Percentiles rank a stretch among this genome's conserved stretches.
These are phyloP conservation scores for Xylaria sp. DNA, from an alignment of 2,329 filamentous ascomycete species.

Conservation along the genomic window DNA sequence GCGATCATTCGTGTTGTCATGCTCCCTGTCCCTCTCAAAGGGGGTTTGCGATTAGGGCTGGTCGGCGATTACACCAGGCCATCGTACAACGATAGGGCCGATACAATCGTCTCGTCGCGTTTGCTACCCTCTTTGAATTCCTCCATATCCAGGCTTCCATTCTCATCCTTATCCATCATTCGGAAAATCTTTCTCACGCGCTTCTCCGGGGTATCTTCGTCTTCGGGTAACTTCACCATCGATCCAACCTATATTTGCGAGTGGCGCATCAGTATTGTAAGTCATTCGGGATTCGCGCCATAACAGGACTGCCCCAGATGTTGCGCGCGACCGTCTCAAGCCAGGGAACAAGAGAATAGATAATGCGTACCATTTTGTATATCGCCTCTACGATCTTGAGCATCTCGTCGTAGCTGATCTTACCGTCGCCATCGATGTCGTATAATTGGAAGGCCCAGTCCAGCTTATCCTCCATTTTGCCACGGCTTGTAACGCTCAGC, in stretches of 20 bases:
- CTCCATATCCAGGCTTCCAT: slow-evolving; percentile 90
- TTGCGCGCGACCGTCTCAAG: background rate
- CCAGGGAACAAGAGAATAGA: background rate
- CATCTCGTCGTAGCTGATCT: slow-evolving; percentile 99
- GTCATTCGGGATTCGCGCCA: background rate
- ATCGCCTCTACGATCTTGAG: slow-evolving; percentile 97
- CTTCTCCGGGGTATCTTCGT: slow-evolving; percentile 98
- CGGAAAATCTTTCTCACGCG: slow-evolving; percentile 96
- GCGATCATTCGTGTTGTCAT: too few relatives aligned
- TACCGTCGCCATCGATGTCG: slow-evolving; percentile 97
- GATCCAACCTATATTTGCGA: slow-evolving; percentile 68
- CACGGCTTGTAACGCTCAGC: slow-evolving; percentile 89
- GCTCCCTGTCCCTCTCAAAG: background rate
- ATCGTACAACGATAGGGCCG: slow-evolving; percentile 91
- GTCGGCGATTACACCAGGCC: slow-evolving; percentile 64
- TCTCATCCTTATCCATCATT: slow-evolving; percentile 99
- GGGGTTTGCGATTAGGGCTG: slow-evolving; percentile 8
- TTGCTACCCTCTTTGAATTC: slow-evolving; percentile 99
- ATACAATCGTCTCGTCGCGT: slow-evolving; percentile 97
- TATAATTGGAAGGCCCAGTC: slow-evolving; percentile 99
- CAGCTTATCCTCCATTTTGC: slow-evolving; percentile 98
- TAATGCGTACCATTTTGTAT: slow-evolving; percentile 84
- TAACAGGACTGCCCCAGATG: background rate
- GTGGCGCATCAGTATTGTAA: slow-evolving; percentile 11
- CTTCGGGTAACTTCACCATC: slow-evolving; percentile 97